These are phyloP conservation scores for Daldinia eschscholtzii DNA, from an alignment of 2,329 filamentous ascomycete species.

Conservation along the genomic window DNA sequence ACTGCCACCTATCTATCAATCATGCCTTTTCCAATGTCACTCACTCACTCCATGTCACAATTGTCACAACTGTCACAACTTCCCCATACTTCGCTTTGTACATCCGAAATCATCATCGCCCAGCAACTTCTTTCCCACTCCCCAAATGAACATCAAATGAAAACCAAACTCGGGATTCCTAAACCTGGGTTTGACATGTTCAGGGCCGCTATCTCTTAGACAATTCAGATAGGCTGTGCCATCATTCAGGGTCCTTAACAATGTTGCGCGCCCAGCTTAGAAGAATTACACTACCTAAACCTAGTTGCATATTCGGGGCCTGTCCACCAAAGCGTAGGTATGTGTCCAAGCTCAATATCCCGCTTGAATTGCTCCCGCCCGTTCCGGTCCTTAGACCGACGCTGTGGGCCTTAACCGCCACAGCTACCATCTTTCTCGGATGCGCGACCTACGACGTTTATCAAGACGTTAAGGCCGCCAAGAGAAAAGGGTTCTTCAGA, in stretches of 20 bases:
- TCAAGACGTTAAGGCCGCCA: conserved; percentile 37
- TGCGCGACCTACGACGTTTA: conserved; percentile 48
- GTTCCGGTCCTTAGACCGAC: conserved; percentile 45
- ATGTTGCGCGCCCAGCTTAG: conserved; percentile 35
- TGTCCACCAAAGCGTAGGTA: conserved; percentile 12
- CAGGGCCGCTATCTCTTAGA: conserved; percentile 16
- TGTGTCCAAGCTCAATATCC: neutral
- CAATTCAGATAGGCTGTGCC: conserved; percentile 5
- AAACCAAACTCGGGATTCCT: conserved; percentile 1
- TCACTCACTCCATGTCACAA: too few relatives aligned
- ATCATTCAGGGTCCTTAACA: conserved; percentile 4
- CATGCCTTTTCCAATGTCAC: conserved; percentile 5
- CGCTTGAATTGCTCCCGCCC: conserved; percentile 6
- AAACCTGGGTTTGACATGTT: conserved; percentile 14
- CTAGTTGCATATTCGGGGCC: conserved; percentile 12
- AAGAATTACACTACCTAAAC: conserved; percentile 22
- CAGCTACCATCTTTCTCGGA: conserved; percentile 45
- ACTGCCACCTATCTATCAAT: conserved; percentile 8
- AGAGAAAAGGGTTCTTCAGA: conserved; percentile 10
- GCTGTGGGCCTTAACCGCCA: conserved; percentile 45
- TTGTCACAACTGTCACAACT: too few relatives aligned
- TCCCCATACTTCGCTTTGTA: neutral
- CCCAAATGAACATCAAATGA: conserved; percentile 14
- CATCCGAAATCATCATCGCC: conserved; percentile 1
- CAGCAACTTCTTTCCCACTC: neutral